phyloP scores from a whole-genome alignment of 805 yeast species.

The Scheffersomyces ergatensis region DNA sequence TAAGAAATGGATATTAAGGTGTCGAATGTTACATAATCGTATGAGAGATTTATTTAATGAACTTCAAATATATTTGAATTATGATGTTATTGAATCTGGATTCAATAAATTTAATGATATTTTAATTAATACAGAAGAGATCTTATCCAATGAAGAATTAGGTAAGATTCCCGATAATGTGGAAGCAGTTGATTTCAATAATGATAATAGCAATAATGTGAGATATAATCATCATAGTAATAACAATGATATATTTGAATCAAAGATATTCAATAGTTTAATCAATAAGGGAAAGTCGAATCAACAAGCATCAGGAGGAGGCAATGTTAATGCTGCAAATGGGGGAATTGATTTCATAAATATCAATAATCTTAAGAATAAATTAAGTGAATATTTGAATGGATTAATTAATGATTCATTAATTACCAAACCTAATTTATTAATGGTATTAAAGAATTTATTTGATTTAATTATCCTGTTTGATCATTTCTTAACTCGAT shows the following conservation, averaged over 20 bases:
- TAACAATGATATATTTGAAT: conserved; percentile 18
- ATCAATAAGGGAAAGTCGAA: not conserved
- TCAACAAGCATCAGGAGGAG: not conserved
- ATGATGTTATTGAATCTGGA: conserved; percentile 57
- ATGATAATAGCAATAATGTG: conserved; percentile 8
- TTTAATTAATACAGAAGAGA: conserved; percentile 3
- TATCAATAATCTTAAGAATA: conserved; percentile 13
- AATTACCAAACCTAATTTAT: conserved; percentile 56
- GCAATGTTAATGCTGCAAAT: not conserved
- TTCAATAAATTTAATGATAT: conserved; percentile 41
- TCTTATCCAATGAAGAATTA: conserved; percentile 3
- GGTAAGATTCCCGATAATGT: conserved; percentile 1
- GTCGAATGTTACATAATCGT: conserved; percentile 54
- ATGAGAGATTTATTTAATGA: conserved; percentile 58
- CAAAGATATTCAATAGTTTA: conserved; percentile 8
- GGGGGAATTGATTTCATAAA: conserved; percentile 7
- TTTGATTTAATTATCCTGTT: conserved; percentile 47
- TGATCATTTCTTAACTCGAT: conserved; percentile 48
- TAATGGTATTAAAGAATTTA: conserved; percentile 44
- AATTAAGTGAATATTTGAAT: conserved; percentile 55
- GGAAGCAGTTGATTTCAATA: not conserved
- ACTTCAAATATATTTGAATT: conserved; percentile 52
- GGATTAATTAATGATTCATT: conserved; percentile 64
- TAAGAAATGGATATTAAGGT: conserved; percentile 51
- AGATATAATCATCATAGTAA: conserved; percentile 12